Evolutionary conservation across 2,329 filamentous ascomycete species (phyloP).

Genomic region (Aspergillus alliaceus): DNA sequence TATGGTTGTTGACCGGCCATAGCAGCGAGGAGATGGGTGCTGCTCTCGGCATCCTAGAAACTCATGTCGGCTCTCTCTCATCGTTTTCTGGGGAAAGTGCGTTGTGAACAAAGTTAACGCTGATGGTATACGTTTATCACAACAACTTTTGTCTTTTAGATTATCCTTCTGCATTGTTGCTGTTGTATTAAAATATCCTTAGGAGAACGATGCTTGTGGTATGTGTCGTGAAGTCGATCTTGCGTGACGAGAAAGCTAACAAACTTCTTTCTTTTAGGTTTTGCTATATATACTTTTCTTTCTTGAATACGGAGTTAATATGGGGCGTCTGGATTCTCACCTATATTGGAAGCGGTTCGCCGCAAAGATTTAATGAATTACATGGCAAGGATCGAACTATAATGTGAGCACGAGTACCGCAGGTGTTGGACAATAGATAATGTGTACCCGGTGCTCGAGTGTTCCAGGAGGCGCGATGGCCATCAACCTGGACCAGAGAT

Average conservation of each 20-base stretch:
- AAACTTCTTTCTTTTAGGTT: neutral
- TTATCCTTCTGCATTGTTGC: conserved; percentile 5
- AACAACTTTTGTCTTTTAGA: neutral
- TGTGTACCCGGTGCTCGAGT: conserved; percentile 12
- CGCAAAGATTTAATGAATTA: conserved; percentile 24
- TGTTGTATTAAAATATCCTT: conserved; percentile 10
- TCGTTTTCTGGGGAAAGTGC: conserved; percentile 13
- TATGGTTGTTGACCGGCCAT: conserved; percentile 41
- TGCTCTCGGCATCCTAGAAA: conserved; percentile 29
- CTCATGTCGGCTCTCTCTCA: conserved; percentile 17
- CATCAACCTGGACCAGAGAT: neutral
- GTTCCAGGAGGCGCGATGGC: conserved; percentile 4
- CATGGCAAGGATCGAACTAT: conserved; percentile 16
- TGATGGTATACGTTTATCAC: neutral
- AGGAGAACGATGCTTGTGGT: neutral
- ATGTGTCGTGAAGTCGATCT: neutral
- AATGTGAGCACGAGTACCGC: conserved; percentile 20
- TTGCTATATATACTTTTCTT: neutral
- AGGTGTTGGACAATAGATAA: conserved; percentile 9
- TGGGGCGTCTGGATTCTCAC: conserved; percentile 13
- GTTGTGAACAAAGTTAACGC: conserved; percentile 1
- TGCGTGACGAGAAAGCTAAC: neutral
- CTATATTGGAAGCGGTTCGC: conserved; percentile 8
- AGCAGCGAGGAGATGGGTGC: conserved; percentile 29
- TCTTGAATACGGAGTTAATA: conserved; percentile 9